Evolutionary conservation across 2,329 filamentous ascomycete species (phyloP), one percentile per base, ranked within the genome.

Genomic region (Neonectria faginata): DNA sequence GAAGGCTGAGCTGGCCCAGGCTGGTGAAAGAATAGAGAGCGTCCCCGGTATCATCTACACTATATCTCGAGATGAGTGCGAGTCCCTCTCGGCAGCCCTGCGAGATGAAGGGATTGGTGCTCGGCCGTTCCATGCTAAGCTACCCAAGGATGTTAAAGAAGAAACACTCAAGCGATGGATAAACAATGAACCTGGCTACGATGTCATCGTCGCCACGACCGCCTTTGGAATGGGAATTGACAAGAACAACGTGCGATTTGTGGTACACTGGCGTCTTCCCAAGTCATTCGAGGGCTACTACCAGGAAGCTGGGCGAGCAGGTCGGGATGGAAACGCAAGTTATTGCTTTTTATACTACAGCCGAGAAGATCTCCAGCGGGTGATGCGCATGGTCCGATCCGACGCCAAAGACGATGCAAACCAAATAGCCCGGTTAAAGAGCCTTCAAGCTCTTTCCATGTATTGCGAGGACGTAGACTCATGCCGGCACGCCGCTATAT

Each of bases 171-270:
- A 85, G 16, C 86, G 86, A 18, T 95, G 92, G 92, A 89, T 94
- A 50, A 84, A 85, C 59, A 92, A 93, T 76, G 86, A 88, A 58
- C 84, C 86, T 27, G 91, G 91, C 1, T 97, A 96, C 79, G 94
- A 96, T 76, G 89, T 98, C 53, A 95, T 98, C 65, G 94, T 97
- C 29, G 95, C 95, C 2, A 98, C 95, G 0, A 98, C 93, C 1
- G 95, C 95, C 0, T 98, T 98, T 74, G 95, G 95, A 2, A 98
- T 98, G 95, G 95, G 95, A 27, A 97, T 98, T 68, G 94, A 98
- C 79, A 97, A 97, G 78, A 89, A 96, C 57, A 91, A 97, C 71
- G 95, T 98, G 11, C 91, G 95, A 3, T 97, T 97, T 73, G 94
- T 98, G 1, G 89, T 96, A 2, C 95, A 98, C 79, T 98, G 95